These are phyloP conservation scores for Saccharomycodes ludwigii DNA, from an alignment of 805 yeast species.

Conservation along the genomic window DNA sequence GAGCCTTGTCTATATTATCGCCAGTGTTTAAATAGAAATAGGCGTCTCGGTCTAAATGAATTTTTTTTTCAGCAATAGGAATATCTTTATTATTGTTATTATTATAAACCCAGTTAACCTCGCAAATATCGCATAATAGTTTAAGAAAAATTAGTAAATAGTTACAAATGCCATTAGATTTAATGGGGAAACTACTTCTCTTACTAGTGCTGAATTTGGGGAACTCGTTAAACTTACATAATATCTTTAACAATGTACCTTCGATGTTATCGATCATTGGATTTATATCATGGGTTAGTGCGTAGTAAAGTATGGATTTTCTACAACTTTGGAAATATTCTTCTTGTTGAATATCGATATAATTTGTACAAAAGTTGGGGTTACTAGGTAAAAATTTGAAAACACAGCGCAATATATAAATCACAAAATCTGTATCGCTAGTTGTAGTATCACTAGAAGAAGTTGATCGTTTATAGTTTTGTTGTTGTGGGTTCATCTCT, in stretches of 20 bases:
- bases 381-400: constrained; percentile 6
- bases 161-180: constrained; percentile 5
- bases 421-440: too few species aligned
- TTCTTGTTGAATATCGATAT: constrained; percentile 5
- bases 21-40: constrained; percentile 3
- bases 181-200: constrained; percentile 5
- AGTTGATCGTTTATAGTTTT: too few species aligned
- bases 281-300: constrained; percentile 1
- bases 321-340: constrained; percentile 5
- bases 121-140: constrained; percentile 5
- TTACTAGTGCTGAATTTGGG: constrained; percentile 3
- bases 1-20: too few species aligned
- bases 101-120: constrained; percentile 2
- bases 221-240: constrained; percentile 5
- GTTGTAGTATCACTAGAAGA: too few species aligned
- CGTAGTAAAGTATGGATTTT: constrained; percentile 1
- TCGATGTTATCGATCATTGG: constrained; percentile 2
- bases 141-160: constrained; percentile 5
- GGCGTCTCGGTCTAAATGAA: constrained; percentile 6
- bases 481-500: too few species aligned
- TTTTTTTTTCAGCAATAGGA: constrained; percentile 2
- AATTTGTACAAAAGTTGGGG: constrained; percentile 6
- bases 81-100: constrained; percentile 2
- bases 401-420: constrained; percentile 7
- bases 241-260: constrained; percentile 2